A percentile compares a stretch with the other conserved stretches of the same genome.
These are phyloP conservation scores for Podaxis sp. DNA, from an alignment of 768 basidiomycete genomes.

Conservation along the genomic window DNA sequence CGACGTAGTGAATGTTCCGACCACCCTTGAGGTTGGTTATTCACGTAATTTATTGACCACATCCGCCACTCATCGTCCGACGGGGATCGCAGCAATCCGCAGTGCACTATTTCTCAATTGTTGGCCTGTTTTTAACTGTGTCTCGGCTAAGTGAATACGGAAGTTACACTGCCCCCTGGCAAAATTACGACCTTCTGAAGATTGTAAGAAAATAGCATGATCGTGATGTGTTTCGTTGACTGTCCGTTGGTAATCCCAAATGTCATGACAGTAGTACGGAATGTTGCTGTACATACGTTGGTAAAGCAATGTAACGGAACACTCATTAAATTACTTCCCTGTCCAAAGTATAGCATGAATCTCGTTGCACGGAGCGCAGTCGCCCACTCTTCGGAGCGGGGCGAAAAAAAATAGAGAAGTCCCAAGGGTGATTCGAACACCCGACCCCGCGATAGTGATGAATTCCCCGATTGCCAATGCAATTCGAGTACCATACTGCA, in stretches of 20 bases:
- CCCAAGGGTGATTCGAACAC: constrained; percentile 21
- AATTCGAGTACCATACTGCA: constrained; percentile 4
- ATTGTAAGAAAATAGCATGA: not conserved
- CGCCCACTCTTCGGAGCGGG: not conserved
- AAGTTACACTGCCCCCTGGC: not conserved
- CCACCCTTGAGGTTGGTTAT: not conserved
- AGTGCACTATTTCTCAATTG: not conserved
- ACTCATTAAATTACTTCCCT: no score
- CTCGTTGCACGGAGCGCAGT: no score
- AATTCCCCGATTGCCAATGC: not conserved
- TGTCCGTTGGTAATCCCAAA: not conserved
- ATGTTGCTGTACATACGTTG: no score
- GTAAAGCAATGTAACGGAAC: no score
- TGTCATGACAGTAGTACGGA: no score
- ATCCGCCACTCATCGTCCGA: not conserved
- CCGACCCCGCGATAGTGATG: constrained; percentile 17
- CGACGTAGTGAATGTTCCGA: not conserved
- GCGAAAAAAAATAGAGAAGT: constrained; percentile 4
- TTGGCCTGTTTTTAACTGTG: not conserved
- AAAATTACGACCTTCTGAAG: not conserved
- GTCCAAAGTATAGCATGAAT: no score
- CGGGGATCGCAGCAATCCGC: not conserved
- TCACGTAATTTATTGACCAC: not conserved
- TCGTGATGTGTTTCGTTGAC: not conserved
- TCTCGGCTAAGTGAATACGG: not conserved